These are phyloP conservation scores for Smallanthus sonchifolius DNA, from an alignment of 129 eudicot genomes.

Conservation along the genomic window DNA sequence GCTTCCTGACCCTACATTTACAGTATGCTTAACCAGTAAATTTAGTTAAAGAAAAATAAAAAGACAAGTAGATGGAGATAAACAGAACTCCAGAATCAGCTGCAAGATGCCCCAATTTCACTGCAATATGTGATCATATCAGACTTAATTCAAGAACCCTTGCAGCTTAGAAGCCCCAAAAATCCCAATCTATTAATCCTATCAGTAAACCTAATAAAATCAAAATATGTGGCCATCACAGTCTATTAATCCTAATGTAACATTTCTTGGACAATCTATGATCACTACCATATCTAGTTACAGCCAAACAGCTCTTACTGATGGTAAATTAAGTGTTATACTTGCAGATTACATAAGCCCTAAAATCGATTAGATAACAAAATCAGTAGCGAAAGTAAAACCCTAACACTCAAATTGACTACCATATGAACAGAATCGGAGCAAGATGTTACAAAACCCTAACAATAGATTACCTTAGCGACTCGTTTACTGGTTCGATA, in stretches of 20 bases:
- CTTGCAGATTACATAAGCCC: conserved; percentile 12
- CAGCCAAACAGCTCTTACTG: conserved; percentile 6
- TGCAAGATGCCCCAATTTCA: not conserved
- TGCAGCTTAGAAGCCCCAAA: not conserved
- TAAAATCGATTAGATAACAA: not conserved
- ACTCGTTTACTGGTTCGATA: conserved; percentile 67
- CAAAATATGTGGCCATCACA: no score
- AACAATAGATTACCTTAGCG: conserved; percentile 55
- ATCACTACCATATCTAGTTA: conserved; percentile 11
- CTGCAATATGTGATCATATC: not conserved
- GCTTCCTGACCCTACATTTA: not conserved
- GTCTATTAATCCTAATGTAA: conserved; percentile 5
- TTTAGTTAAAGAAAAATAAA: not conserved
- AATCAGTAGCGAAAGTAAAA: not conserved
- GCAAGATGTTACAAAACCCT: not conserved
- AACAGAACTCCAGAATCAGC: conserved; percentile 15
- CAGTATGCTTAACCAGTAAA: not conserved
- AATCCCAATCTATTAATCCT: conserved; percentile 2
- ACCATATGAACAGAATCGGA: not conserved
- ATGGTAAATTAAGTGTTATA: no score
- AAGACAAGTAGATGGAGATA: not conserved
- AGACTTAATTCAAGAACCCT: not conserved
- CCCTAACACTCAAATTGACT: conserved; percentile 15
- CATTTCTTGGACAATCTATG: conserved; percentile 7
- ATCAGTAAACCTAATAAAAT: not conserved